Conservation (phyloP, 306 rosid species). For the Cucurbita moschata region DNA sequence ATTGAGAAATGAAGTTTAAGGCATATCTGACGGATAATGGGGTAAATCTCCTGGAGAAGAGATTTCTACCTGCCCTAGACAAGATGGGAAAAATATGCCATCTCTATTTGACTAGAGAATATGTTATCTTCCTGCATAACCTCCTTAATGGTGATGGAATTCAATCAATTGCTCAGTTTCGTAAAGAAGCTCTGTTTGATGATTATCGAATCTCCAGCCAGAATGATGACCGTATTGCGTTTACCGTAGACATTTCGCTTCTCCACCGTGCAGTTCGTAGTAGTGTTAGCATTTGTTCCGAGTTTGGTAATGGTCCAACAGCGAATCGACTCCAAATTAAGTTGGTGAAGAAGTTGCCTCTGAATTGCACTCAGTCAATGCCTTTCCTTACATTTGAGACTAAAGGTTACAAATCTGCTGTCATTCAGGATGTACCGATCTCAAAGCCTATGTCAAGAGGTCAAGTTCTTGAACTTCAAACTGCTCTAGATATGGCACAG, state of each 20-base stretch:
- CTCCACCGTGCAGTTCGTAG: slow-evolving; percentile 86
- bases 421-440: slow-evolving; percentile 81
- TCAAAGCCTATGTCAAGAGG: slow-evolving; percentile 61
- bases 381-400: slow-evolving; percentile 82
- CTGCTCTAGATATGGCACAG: slow-evolving; percentile 67
- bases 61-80: slow-evolving; percentile 76
- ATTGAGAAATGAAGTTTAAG: slow-evolving; percentile 67
- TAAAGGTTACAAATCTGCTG: slow-evolving; percentile 67
- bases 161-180: slow-evolving; percentile 76
- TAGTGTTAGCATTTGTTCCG: slow-evolving; percentile 58
- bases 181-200: slow-evolving; percentile 56
- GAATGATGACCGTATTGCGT: slow-evolving; percentile 78
- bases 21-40: slow-evolving; percentile 70
- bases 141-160: slow-evolving; percentile 78
- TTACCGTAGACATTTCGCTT: slow-evolving; percentile 63
- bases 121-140: slow-evolving; percentile 74
- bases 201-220: slow-evolving; percentile 79
- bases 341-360: slow-evolving; percentile 65
- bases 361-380: slow-evolving; percentile 45
- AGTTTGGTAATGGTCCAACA: slow-evolving; percentile 31
- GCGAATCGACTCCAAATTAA: slow-evolving; percentile 63
- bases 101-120: slow-evolving; percentile 57
- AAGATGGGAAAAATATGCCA: slow-evolving; percentile 65
- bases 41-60: slow-evolving; percentile 50
- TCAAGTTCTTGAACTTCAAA: slow-evolving; percentile 68